phyloP scores from a whole-genome alignment of 2,329 filamentous ascomycete genomes.

The Neofusicoccum laricinum region DNA sequence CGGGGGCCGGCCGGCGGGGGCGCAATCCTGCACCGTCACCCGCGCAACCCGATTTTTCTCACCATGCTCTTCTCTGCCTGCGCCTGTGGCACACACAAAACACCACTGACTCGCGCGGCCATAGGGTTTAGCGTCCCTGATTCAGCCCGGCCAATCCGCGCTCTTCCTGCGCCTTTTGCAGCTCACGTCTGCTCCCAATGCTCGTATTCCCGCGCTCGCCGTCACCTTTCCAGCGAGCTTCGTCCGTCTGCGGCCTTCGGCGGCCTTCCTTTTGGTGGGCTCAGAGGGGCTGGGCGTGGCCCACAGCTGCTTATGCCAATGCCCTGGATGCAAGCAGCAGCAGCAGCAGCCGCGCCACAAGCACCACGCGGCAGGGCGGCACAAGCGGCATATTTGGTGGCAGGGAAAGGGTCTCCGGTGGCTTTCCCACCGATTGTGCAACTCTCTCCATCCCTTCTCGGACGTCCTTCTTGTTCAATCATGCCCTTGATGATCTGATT shows the following conservation, averaged over 20 bases:
- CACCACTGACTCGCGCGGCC: not conserved
- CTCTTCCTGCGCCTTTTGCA: not conserved
- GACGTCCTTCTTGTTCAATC: not conserved
- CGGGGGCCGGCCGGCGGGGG: not conserved
- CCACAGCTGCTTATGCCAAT: not conserved
- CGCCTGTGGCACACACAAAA: not conserved
- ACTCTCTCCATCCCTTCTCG: not conserved
- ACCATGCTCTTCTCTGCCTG: not conserved
- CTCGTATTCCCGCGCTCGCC: not conserved
- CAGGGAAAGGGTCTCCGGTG: no score
- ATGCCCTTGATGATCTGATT: not conserved
- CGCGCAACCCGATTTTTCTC: not conserved
- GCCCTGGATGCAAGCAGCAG: not conserved
- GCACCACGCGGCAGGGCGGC: not conserved
- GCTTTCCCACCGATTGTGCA: not conserved
- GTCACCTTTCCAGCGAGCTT: not conserved
- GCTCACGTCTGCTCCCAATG: not conserved
- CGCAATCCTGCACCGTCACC: not conserved
- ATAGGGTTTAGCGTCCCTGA: conserved; percentile 9
- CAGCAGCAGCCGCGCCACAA: not conserved
- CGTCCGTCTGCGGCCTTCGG: not conserved
- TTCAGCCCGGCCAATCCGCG: not conserved
- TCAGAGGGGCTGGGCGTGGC: not conserved
- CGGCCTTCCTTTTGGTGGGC: not conserved
- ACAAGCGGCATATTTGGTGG: not conserved